phyloP scores from a whole-genome alignment of 192 early-diverging fungal species.

The Phycomyces blakesleeanus region DNA sequence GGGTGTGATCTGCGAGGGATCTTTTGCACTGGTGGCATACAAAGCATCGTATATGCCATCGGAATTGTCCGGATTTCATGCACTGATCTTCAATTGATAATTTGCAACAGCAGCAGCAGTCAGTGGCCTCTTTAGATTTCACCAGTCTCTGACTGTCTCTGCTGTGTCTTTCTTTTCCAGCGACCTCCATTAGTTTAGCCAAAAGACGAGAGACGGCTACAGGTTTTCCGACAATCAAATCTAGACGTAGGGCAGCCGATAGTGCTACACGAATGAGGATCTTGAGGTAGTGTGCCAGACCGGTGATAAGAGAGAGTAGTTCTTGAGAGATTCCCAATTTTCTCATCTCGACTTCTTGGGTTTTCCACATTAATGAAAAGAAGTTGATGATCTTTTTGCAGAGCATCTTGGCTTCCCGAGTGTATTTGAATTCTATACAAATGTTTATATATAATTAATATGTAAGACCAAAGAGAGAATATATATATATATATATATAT shows the following conservation, averaged over 20 bases:
- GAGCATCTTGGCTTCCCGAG: constrained; percentile 90
- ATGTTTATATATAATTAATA: background rate
- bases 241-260: constrained; percentile 80
- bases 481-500: background rate
- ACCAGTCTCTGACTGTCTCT: constrained; percentile 22
- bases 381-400: constrained; percentile 94
- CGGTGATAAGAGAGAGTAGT: constrained; percentile 84
- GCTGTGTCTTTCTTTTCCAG: constrained; percentile 38
- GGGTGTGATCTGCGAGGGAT: constrained; percentile 23
- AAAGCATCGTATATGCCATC: constrained; percentile 86
- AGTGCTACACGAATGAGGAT: constrained; percentile 85
- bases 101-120: constrained; percentile 77
- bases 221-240: constrained; percentile 50
- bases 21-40: constrained; percentile 68
- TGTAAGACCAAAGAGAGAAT: background rate
- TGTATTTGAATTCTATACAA: constrained; percentile 65
- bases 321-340: constrained; percentile 74
- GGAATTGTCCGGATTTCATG: constrained; percentile 59
- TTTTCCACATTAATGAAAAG: constrained; percentile 84
- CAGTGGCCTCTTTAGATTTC: constrained; percentile 49
- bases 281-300: constrained; percentile 90
- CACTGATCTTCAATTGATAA: constrained; percentile 86
- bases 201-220: constrained; percentile 66
- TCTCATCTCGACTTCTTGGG: constrained; percentile 54
- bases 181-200: constrained; percentile 70